Evolutionary conservation across 768 basidiomycete species (phyloP), one percentile per base, ranked within the genome.

Genomic region (Erythrobasidium yunnanense): DNA sequence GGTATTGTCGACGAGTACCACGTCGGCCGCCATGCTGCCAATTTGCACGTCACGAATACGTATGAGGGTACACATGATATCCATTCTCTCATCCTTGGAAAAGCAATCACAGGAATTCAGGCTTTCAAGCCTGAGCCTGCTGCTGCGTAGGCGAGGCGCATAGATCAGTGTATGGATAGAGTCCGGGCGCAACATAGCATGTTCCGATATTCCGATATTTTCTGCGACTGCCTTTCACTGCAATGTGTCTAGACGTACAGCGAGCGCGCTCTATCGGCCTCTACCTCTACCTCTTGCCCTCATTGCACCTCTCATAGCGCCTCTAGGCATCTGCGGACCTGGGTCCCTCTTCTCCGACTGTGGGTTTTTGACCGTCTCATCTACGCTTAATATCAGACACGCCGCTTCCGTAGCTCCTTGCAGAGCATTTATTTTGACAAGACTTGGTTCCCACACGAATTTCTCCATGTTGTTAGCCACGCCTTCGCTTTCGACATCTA

Each of bases 391-490:
- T 71, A 97, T 90, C 75, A 99, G 77, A 77, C 88, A 96, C 11
- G 95, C 93, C 8, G 95, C 95, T 77, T 99, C 95, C 8, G 88
- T 81, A 4, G 95, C 95, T 73, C 92, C 93, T 76, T 84, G 86
- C 73, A 99, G 85, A 23, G 95, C 95, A 73, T 99, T 99, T 50
- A 85, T 78, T 79, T 97, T 99, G 73, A 97, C 88, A 66, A 97
- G 80, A 69, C 87, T 87, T 17, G 95, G 93, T 75, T 97, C 95
- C 93, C 95, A 97, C 6, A 99, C 93, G 73, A 97, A 99, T 49
- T 88, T 87, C 56, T 90, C 89, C 85, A 97, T 85, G 77, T 97
- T 99, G 77, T 99, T 84, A 60, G 89, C 84, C 27, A 96, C 88
- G 20, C 90, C 89, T 70, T 46, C 55, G 11, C 62, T 47, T 30